Base-by-base conservation (phyloP, 225 moss, liverwort and hornwort genomes). In the Polytrichum commune region DNA sequence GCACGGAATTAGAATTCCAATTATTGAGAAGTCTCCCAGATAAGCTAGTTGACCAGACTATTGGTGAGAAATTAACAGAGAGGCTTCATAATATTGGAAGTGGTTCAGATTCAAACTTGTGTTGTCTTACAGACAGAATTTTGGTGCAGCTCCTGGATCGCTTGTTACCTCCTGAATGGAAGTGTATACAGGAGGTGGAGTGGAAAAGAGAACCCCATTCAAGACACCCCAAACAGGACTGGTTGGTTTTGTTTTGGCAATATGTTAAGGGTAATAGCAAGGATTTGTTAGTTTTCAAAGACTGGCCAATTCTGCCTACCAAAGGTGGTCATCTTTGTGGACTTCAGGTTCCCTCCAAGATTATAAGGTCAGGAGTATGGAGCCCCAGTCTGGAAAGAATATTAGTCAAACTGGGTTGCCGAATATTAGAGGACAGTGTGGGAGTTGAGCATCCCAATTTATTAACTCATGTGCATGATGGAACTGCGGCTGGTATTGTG, bases 281-380 rank as follows among this genome's bases (percentile, higher is more conserved):
- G 71, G 87, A 91, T 72, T 73, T 93, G 65, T 81, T 83, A 30
- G 60, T 79, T 27, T 90, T 93, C 22, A 69, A 83, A 75, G 91
- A 88, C 8, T 93, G 93, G 93, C 93, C 93, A 29, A 60, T 94
- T 56, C 81, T 94, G 66, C 91, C 93, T 38, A 82, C 91, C 55
- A 72, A 75, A 25, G 73, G 73, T 76, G 88, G 90, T 32, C 74
- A 78, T 32, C 77, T 94, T 46, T 83, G 86, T 79, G 85, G 84
- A 77, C 81, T 85, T 74, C 69, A 81, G 38, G 80, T 62, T 19
- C 79, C 76, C 29, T 94, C 91, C 18, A 83, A 77, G 74, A 67
- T 91, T 60, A 74, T 94, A 26, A 86, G 73, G 75, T 78, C 84
- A 69, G 90, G 91, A 68, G 78, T 67, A 27, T 89, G 82, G 89